phyloP scores from a whole-genome alignment of 257 asterid species.

The Solanum tarapatanum region DNA sequence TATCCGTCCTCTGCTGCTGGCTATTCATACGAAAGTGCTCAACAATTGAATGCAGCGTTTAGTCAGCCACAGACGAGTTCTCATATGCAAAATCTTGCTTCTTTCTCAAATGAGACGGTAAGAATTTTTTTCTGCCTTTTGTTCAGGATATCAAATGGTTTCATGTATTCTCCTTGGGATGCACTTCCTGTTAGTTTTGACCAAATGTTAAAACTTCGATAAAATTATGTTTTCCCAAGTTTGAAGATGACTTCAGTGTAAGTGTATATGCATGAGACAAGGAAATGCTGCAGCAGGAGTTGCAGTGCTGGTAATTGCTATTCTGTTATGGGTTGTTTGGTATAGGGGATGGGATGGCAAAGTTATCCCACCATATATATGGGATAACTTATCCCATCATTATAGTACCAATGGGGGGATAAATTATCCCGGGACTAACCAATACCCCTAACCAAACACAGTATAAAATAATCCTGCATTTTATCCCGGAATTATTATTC shows the following conservation, averaged over 20 bases:
- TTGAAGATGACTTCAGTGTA: neutral
- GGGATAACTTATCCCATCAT: neutral
- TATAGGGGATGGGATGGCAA: neutral
- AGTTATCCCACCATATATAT: neutral
- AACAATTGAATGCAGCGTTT: conserved; percentile 36
- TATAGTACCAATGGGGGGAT: neutral
- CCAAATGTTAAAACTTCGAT: neutral
- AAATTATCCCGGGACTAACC: neutral
- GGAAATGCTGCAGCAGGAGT: neutral
- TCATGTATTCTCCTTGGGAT: neutral
- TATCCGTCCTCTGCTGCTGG: conserved; percentile 44
- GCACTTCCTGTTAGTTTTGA: neutral
- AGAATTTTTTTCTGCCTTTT: neutral
- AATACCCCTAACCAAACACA: neutral
- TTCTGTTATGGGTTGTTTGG: neutral
- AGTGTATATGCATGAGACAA: neutral
- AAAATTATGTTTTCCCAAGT: neutral
- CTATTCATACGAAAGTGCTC: conserved; percentile 45
- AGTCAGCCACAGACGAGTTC: conserved; percentile 39
- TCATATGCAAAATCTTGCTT: conserved; percentile 50
- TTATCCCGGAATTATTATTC: neutral
- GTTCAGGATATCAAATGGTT: neutral
- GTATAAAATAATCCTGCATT: neutral
- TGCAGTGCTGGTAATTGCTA: neutral
- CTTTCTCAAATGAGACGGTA: conserved; percentile 57